Conservation (phyloP, 2,329 filamentous ascomycete species). For the Neonectria coccinea region DNA sequence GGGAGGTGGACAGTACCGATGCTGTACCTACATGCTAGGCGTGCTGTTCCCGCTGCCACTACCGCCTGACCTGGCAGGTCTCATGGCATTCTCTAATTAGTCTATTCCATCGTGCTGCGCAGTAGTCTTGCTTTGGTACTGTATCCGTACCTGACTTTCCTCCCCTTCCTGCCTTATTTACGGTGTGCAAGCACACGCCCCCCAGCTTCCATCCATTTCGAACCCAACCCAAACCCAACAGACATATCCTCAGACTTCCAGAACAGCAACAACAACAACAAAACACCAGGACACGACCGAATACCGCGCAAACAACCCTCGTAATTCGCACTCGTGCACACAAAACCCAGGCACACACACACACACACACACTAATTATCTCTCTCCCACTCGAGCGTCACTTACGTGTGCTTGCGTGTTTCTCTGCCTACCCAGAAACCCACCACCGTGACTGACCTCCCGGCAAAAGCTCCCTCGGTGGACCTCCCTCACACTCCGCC, state of each 20-base stretch:
- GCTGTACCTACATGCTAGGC: no score
- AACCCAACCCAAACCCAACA: slow-evolving; percentile 23
- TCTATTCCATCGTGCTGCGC: no score
- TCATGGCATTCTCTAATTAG: not conserved
- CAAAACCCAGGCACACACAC: no score
- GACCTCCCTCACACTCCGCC: slow-evolving; percentile 19
- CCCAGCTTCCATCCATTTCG: not conserved
- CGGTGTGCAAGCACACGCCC: slow-evolving; percentile 8
- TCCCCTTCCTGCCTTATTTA: slow-evolving; percentile 6
- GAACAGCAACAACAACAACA: not conserved
- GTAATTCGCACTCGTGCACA: not conserved
- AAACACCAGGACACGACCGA: not conserved
- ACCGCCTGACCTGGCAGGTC: slow-evolving; percentile 24
- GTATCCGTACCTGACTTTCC: not conserved
- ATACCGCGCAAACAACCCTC: not conserved
- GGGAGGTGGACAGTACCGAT: not conserved
- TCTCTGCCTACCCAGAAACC: slow-evolving; percentile 26
- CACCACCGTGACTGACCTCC: slow-evolving; percentile 35
- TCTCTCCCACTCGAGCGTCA: slow-evolving; percentile 1
- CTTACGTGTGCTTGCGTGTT: slow-evolving; percentile 25
- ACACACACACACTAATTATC: no score
- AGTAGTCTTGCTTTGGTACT: not conserved
- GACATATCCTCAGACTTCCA: not conserved
- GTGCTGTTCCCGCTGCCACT: slow-evolving; percentile 12
- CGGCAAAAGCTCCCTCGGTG: slow-evolving; percentile 36